These are phyloP conservation scores for Angomonas deanei DNA, from an alignment of 208 protist species.

Conservation along the genomic window DNA sequence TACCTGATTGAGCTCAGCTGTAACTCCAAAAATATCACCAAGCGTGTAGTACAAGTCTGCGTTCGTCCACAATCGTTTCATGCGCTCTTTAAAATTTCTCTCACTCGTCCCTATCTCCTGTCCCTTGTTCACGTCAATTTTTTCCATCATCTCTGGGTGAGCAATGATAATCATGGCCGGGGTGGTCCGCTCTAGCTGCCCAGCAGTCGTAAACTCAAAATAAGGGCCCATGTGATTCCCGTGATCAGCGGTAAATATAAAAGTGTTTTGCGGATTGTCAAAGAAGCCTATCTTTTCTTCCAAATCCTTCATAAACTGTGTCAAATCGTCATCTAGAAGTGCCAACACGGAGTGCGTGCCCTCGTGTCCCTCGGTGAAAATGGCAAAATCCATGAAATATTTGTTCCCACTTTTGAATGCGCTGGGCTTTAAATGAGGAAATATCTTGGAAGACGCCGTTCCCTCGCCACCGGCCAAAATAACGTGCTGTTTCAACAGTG, in stretches of 20 bases:
- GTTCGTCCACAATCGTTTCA: slow-evolving; percentile 25
- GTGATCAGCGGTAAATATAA: slow-evolving; percentile 50
- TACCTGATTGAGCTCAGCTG: background rate
- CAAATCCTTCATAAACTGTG: slow-evolving; percentile 40
- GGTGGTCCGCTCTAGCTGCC: slow-evolving; percentile 46
- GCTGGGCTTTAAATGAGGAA: background rate
- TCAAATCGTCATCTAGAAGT: slow-evolving; percentile 43
- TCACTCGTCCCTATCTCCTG: slow-evolving; percentile 7
- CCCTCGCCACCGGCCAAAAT: background rate
- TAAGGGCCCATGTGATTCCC: slow-evolving; percentile 75
- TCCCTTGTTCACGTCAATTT: slow-evolving; percentile 36
- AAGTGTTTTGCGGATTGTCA: slow-evolving; percentile 51
- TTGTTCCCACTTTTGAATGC: background rate
- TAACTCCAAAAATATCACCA: slow-evolving; percentile 39
- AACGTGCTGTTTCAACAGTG: slow-evolving; percentile 30
- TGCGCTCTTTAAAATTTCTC: slow-evolving; percentile 26
- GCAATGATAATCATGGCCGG: slow-evolving; percentile 33
- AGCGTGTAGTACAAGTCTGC: slow-evolving; percentile 54
- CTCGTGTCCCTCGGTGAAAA: slow-evolving; percentile 67
- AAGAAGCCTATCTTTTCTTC: slow-evolving; percentile 50
- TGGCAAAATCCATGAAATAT: slow-evolving; percentile 45
- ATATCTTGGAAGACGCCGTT: background rate
- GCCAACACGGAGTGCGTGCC: slow-evolving; percentile 42
- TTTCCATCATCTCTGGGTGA: slow-evolving; percentile 29
- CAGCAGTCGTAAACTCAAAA: slow-evolving; percentile 37